Evolutionary conservation across 805 yeast genomes (phyloP), one percentile per base, ranked within the genome.

Genomic region (Nakazawaea ernobii): DNA sequence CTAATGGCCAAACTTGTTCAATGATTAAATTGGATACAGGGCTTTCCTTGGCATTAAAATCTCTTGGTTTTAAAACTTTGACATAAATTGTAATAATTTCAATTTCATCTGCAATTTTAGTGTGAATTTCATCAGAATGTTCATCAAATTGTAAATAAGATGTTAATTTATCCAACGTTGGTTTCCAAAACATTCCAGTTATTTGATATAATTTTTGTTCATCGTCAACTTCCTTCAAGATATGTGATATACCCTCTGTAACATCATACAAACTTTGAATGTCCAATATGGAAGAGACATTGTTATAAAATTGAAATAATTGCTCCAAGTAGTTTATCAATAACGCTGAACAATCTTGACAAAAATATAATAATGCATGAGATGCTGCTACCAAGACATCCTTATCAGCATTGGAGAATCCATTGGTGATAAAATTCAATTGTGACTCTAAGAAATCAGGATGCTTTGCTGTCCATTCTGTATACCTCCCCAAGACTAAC

Each of bases 401-500:
- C 36, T 60, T 59, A 38, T 59, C 54, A 5, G 67, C 64, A 44
- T 53, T 59, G 48, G 71, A 68, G 57, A 89, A 85, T 0, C 97
- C 96, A 50, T 72, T 74, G 48, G 84, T 84, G 53, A 95, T 88
- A 62, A 90, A 94, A 52, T 84, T 82, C 49, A 94, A 73, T 63
- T 91, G 96, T 42, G 81, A 75, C 63, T 87, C 94, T 50, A 95
- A 70, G 56, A 73, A 84, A 52, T 86, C 84, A 4, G 95, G 90
- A 65, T 94, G 95, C 54, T 80, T 75, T 4, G 90, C 71, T 0
- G 98, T 88, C 97, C 99, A 94, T 66, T 86, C 89, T 1, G 98
- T 87, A 63, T 94, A 94, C 57, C 99, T 75, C n/a, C 99, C 98
- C 36, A 94, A 69, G 1, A 94, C 96, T 59, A 94, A 73, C 0